These are phyloP conservation scores for Paraurostyla sp. DNA, from an alignment of 73 alveolate genomes.

Conservation along the genomic window DNA sequence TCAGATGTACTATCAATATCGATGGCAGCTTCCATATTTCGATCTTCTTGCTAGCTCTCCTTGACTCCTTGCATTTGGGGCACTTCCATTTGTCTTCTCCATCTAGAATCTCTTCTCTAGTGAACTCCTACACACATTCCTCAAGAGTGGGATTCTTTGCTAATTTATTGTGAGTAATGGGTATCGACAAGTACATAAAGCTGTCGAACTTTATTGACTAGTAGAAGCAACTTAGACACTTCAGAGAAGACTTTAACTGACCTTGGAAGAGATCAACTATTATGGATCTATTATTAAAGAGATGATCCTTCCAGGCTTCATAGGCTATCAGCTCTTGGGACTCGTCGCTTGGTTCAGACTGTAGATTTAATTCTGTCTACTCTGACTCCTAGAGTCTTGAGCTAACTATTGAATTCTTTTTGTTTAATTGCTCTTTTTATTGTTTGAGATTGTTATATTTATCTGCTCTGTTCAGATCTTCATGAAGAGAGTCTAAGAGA, in stretches of 20 bases:
- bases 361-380: not conserved
- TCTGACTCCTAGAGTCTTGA: not conserved
- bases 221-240: conserved; percentile 47
- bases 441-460: not conserved
- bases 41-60: conserved; percentile 84
- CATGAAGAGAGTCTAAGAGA: conserved; percentile 95
- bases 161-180: conserved; percentile 72
- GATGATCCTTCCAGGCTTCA: conserved; percentile 69
- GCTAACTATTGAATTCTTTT: too few relatives aligned
- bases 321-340: conserved; percentile 48
- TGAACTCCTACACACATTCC: conserved; percentile 78
- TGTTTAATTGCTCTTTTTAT: not conserved
- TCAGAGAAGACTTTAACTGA: conserved; percentile 51
- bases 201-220: conserved; percentile 65
- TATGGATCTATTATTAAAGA: conserved; percentile 54
- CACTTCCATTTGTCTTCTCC: conserved; percentile 90
- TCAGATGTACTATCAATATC: conserved; percentile 88
- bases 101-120: conserved; percentile 89
- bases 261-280: conserved; percentile 71
- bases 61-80: conserved; percentile 86
- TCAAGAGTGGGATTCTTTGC: conserved; percentile 64
- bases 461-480: conserved; percentile 93
- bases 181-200: conserved; percentile 84
- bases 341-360: not conserved
- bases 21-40: conserved; percentile 94